phyloP scores from a whole-genome alignment of 2,329 filamentous ascomycete species.

The Rutstroemia sp. region DNA sequence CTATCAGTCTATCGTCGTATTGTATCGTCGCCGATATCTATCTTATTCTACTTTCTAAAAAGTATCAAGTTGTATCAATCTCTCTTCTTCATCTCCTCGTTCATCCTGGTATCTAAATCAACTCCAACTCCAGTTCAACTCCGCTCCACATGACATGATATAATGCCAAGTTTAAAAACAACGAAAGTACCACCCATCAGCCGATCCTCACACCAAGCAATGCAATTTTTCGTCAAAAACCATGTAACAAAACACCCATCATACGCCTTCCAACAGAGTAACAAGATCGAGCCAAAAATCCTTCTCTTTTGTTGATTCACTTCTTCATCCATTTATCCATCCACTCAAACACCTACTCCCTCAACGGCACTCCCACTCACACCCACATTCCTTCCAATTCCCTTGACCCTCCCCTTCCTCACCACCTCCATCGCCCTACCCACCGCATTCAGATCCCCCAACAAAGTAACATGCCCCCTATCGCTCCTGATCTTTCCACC shows the following conservation, averaged over 20 bases:
- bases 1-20: too few species aligned
- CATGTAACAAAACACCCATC: too few species aligned
- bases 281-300: too few species aligned
- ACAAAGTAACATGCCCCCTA: conserved; percentile 76
- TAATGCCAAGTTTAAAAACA: background rate
- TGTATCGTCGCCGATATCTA: too few species aligned
- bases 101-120: background rate
- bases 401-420: conserved; percentile 57
- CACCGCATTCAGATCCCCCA: conserved; percentile 78
- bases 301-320: too few species aligned
- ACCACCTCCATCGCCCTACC: conserved; percentile 67
- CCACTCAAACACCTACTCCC: background rate
- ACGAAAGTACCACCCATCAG: background rate
- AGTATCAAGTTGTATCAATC: too few species aligned
- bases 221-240: too few species aligned
- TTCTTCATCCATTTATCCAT: background rate
- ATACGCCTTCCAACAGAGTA: too few species aligned
- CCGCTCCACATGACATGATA: background rate
- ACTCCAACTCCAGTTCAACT: background rate
- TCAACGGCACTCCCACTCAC: background rate
- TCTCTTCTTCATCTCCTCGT: background rate
- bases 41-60: too few species aligned
- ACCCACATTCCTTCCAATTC: conserved; percentile 59
- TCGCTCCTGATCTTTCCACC: conserved; percentile 74
- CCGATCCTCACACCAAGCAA: background rate